Evolutionary conservation across 495 filamentous ascomycete genomes (phyloP).

Genomic region (Xylaria flabelliformis): DNA sequence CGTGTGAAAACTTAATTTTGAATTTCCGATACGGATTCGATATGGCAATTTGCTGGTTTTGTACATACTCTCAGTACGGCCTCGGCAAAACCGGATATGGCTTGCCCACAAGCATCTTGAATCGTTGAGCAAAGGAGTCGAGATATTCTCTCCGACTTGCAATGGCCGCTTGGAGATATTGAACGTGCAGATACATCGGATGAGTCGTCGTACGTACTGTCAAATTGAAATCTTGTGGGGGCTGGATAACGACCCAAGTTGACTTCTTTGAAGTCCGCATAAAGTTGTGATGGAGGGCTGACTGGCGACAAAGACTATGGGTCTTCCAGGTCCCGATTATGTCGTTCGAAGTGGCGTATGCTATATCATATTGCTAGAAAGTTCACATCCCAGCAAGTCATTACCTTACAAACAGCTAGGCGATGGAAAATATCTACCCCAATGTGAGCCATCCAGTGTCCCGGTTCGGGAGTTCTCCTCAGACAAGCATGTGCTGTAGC

Average conservation of each 20-base stretch:
- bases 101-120: too few relatives aligned
- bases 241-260: not conserved
- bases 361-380: conserved; percentile 38
- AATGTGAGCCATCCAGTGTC: not conserved
- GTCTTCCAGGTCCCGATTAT: conserved; percentile 35
- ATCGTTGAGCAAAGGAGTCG: too few relatives aligned
- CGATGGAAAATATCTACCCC: not conserved
- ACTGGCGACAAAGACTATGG: conserved; percentile 42
- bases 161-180: too few relatives aligned
- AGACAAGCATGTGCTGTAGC: not conserved
- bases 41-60: too few relatives aligned
- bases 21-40: too few relatives aligned
- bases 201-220: too few relatives aligned
- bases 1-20: not conserved
- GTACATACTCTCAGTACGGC: too few relatives aligned
- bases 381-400: not conserved
- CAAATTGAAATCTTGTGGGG: not conserved
- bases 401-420: too few relatives aligned
- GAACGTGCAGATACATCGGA: too few relatives aligned
- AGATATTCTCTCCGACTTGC: too few relatives aligned
- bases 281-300: conserved; percentile 37
- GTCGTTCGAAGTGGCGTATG: conserved; percentile 35
- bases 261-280: not conserved
- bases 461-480: not conserved
- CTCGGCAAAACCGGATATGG: too few relatives aligned